Conservation (phyloP, 495 filamentous ascomycete genomes). For the Acidomyces sp. region DNA sequence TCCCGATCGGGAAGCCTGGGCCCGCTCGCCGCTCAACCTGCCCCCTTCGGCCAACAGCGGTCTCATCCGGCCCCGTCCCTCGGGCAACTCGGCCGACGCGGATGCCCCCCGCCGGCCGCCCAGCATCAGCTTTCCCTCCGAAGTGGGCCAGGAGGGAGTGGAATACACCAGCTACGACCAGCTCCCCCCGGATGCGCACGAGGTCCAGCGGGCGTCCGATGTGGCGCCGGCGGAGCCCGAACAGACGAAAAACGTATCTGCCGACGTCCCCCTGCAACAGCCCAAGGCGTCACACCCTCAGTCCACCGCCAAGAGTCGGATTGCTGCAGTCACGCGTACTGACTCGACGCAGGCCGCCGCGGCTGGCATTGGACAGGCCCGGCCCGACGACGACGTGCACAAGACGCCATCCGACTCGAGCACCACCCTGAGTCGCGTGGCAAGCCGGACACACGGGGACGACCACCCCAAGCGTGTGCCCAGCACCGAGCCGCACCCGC, state of each 20-base stretch:
- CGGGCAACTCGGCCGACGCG: slow-evolving; percentile 30
- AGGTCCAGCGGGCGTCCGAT: slow-evolving; percentile 1
- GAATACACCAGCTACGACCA: slow-evolving; percentile 60
- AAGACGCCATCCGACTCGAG: slow-evolving; percentile 32
- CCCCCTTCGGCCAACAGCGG: slow-evolving; percentile 36
- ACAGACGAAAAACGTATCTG: slow-evolving; percentile 64
- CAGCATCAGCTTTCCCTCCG: slow-evolving; percentile 61
- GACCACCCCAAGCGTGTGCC: slow-evolving; percentile 7
- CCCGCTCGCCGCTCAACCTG: slow-evolving; percentile 77
- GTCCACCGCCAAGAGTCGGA: slow-evolving; percentile 63
- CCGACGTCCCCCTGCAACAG: slow-evolving; percentile 74
- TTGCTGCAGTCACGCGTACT: slow-evolving; percentile 73
- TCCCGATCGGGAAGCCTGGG: slow-evolving; percentile 62
- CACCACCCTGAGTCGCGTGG: slow-evolving; percentile 21
- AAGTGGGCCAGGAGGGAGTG: slow-evolving; percentile 74
- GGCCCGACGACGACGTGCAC: slow-evolving; percentile 45
- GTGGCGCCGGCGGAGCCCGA: slow-evolving; percentile 31
- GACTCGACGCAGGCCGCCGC: slow-evolving; percentile 74
- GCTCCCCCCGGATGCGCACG: slow-evolving; percentile 23
- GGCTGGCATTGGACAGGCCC: slow-evolving; percentile 60
- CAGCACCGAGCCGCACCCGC: slow-evolving; percentile 21
- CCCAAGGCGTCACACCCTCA: slow-evolving; percentile 76
- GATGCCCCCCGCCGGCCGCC: slow-evolving; percentile 50
- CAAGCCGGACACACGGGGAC: slow-evolving; percentile 7
- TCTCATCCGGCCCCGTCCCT: slow-evolving; percentile 27